Percentiles rank a stretch among this genome's conserved stretches.
phyloP scores from a whole-genome alignment of 768 basidiomycete species.

The Kwoniella bestiolae region DNA sequence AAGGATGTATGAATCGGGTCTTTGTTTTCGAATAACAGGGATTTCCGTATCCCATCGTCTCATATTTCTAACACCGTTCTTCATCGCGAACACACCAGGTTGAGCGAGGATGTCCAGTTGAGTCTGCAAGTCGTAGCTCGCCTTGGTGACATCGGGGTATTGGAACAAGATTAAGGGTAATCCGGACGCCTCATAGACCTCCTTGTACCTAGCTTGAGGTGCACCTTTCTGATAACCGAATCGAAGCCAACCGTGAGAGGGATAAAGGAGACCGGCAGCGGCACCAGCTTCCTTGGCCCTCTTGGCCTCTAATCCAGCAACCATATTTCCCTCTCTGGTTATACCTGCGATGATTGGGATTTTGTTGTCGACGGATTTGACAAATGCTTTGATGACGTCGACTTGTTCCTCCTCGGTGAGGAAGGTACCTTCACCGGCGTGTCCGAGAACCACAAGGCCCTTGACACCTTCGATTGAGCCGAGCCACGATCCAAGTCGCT shows the following conservation, averaged over 20 bases:
- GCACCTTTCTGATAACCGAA: conserved; percentile 34
- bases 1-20: conserved; percentile 22
- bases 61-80: conserved; percentile 33
- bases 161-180: conserved; percentile 32
- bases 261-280: conserved; percentile 27
- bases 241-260: conserved; percentile 31
- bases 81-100: conserved; percentile 28
- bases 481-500: conserved; percentile 25
- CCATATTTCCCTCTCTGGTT: conserved; percentile 24
- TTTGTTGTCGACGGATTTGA: conserved; percentile 23
- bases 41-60: conserved; percentile 30
- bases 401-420: conserved; percentile 23
- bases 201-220: conserved; percentile 24
- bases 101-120: conserved; percentile 28
- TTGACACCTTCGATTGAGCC: conserved; percentile 18
- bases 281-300: conserved; percentile 29
- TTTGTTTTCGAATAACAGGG: conserved; percentile 22
- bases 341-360: conserved; percentile 34
- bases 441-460: conserved; percentile 25
- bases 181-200: conserved; percentile 18
- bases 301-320: conserved; percentile 32
- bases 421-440: conserved; percentile 33
- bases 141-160: conserved; percentile 27
- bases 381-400: conserved; percentile 24
- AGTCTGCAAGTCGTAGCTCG: conserved; percentile 24